These are phyloP conservation scores for Salix udensis DNA, from an alignment of 345 rosid species.

Conservation along the genomic window DNA sequence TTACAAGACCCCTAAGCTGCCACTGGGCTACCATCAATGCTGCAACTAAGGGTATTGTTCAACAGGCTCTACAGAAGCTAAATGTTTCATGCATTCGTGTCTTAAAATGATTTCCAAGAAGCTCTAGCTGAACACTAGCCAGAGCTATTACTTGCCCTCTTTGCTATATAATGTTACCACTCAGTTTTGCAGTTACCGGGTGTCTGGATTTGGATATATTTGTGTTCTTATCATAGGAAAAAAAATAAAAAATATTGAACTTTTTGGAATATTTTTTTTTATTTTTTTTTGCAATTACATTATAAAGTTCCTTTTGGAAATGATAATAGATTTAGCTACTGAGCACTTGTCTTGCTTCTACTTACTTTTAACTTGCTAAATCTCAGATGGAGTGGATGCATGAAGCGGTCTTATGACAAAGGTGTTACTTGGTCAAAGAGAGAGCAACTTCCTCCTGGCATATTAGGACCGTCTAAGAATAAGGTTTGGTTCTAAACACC, in stretches of 20 bases:
- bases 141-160: neutral
- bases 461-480: constrained; percentile 80
- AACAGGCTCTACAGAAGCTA: too few relatives aligned
- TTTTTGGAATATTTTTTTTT: neutral
- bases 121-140: too few relatives aligned
- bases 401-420: constrained; percentile 79
- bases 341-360: constrained; percentile 1
- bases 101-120: too few relatives aligned
- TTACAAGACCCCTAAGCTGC: too few relatives aligned
- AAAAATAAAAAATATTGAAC: too few relatives aligned
- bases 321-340: neutral
- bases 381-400: constrained; percentile 90
- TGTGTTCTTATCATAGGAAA: neutral
- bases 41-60: too few relatives aligned
- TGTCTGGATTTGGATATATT: neutral
- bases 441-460: constrained; percentile 92
- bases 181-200: neutral
- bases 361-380: constrained; percentile 7
- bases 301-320: neutral
- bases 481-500: constrained; percentile 44
- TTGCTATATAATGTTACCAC: neutral
- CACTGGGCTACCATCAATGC: too few relatives aligned
- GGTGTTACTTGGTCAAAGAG: constrained; percentile 70
- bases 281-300: neutral
- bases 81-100: too few relatives aligned